Evolutionary conservation across 352 stramenopile genomes (phyloP), one percentile per base, ranked within the genome.

Genomic region (Pythium pectinolyticum): DNA sequence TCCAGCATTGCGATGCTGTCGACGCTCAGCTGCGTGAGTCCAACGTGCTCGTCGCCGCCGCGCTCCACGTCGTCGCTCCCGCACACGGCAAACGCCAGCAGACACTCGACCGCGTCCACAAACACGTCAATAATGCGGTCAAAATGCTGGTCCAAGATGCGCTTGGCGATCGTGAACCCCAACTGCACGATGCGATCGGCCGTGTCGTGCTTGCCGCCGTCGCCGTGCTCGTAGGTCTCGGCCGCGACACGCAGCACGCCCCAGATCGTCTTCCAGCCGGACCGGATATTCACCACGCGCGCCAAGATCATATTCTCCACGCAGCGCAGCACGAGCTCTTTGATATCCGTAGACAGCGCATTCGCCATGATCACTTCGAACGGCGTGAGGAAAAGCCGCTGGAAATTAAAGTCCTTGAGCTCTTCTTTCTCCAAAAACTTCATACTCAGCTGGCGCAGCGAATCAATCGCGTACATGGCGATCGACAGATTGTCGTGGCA

Each of bases 361-460:
- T 91, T 91, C 6, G 82, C 79, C 72, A 98, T 97, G 58, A 98
- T 97, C 14, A 94, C 77, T 70, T 98, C 91, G 69, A 99, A 99
- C 19, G 98, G 97, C 46, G 91, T 88, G 30, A 99, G 84, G 74
- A 99, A 99, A 30, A 99, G 73, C 14, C 97, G 77, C 77, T 99
- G 98, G 69, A 99, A 99, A 76, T 99, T 98, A 67, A 99, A 99
- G 63, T 98, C 96, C 45, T 93, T 92, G 11, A 99, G 84, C 66
- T 99, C 98, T 25, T 97, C 89, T 63, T 98, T 98, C 66, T 99
- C 95, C 1, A 99, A 77, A 73, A 99, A 99, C 73, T 99, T 99
- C 72, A 99, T 97, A 60, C 97, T 99, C n/a, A 99, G 81, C 78
- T 99, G 98, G 37, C 97, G 97, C 22, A 99, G 80, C 22, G 96